phyloP scores from a whole-genome alignment of 257 asterid species.

The Penstemon newberryi region DNA sequence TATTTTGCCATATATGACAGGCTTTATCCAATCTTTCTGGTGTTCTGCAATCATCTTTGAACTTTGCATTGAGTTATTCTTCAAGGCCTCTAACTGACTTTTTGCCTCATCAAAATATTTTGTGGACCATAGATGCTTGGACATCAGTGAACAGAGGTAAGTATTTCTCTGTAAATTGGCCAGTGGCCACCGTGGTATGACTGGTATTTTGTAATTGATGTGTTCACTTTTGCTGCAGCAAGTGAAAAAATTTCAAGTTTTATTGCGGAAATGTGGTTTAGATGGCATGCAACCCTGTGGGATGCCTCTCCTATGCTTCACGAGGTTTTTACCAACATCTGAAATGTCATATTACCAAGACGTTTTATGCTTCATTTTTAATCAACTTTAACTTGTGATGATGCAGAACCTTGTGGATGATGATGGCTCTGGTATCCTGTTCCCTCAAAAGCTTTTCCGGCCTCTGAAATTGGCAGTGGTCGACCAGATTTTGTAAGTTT shows the following conservation, averaged over 20 bases:
- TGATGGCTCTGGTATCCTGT: constrained; percentile 34
- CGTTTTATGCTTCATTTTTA: constrained; percentile 10
- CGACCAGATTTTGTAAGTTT: constrained; percentile 61
- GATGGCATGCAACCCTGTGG: constrained; percentile 90
- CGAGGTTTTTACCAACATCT: constrained; percentile 42
- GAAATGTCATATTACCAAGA: neutral
- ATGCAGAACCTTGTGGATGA: constrained; percentile 43
- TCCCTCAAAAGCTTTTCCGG: constrained; percentile 67
- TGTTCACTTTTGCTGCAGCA: constrained; percentile 38
- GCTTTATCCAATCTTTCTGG: constrained; percentile 47
- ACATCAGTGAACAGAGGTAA: constrained; percentile 48
- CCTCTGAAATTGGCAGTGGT: constrained; percentile 56
- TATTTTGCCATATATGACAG: constrained; percentile 41
- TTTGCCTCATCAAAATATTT: constrained; percentile 67
- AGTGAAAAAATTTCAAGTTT: constrained; percentile 56
- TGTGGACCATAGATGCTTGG: constrained; percentile 86
- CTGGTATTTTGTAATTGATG: constrained; percentile 20
- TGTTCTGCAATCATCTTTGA: constrained; percentile 48
- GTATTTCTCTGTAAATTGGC: constrained; percentile 25
- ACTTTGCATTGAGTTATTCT: constrained; percentile 57
- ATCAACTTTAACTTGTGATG: neutral
- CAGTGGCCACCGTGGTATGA: constrained; percentile 14
- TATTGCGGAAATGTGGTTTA: constrained; percentile 80
- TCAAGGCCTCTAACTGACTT: constrained; percentile 81
- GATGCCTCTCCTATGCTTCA: constrained; percentile 45